A percentile compares a stretch with the other conserved stretches of the same genome.
These are phyloP conservation scores for Bertia moriformis DNA, from an alignment of 2,329 filamentous ascomycete species.

Conservation along the genomic window DNA sequence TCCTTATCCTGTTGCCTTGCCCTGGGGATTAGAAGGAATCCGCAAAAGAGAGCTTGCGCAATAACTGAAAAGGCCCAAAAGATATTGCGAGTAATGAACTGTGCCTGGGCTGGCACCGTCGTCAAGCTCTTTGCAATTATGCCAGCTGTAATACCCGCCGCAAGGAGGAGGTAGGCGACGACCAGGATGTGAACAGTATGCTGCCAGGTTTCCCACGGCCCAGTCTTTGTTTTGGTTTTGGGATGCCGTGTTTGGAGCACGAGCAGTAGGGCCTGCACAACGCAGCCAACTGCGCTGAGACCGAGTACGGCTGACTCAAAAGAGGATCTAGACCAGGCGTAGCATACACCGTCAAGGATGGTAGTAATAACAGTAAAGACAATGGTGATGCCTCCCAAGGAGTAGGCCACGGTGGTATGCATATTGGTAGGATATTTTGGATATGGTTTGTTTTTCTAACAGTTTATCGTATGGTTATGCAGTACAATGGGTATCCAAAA, in stretches of 20 bases:
- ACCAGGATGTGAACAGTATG: neutral
- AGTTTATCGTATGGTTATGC: too few species aligned
- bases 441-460: too few species aligned
- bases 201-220: neutral
- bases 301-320: neutral
- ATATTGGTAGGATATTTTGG: too few species aligned
- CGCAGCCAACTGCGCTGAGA: neutral
- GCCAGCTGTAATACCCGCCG: neutral
- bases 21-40: conserved; percentile 9
- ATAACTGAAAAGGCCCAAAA: conserved; percentile 17
- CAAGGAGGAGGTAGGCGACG: neutral
- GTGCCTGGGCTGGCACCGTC: too few species aligned
- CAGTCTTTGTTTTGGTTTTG: too few species aligned
- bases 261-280: neutral
- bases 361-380: conserved; percentile 10
- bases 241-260: too few species aligned
- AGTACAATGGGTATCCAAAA: too few species aligned
- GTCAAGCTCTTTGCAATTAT: neutral
- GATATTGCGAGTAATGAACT: conserved; percentile 18
- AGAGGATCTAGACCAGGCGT: conserved; percentile 3
- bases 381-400: conserved; percentile 10
- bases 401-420: conserved; percentile 6
- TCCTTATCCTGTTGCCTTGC: neutral
- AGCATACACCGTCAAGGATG: conserved; percentile 13
- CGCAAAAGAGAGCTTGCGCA: conserved; percentile 12